These are phyloP conservation scores for Candida montana DNA, from an alignment of 805 yeast genomes.

Conservation along the genomic window DNA sequence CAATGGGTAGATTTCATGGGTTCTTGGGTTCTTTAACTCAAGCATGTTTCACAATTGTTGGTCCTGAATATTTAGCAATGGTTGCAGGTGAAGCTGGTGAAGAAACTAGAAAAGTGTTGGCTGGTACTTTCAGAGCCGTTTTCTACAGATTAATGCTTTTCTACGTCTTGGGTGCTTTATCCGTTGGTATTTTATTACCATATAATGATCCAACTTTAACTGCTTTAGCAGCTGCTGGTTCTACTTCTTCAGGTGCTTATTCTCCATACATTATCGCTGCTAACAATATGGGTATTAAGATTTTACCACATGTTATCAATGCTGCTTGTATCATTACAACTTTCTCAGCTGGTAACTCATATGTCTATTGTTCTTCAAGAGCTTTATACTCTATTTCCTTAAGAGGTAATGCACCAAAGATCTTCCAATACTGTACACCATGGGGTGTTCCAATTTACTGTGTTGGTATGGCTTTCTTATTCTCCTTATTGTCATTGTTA, in stretches of 20 bases:
- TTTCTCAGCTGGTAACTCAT: constrained; percentile 49
- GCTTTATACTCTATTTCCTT: constrained; percentile 49
- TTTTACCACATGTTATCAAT: constrained; percentile 44
- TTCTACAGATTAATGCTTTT: constrained; percentile 54
- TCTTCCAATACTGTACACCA: constrained; percentile 53
- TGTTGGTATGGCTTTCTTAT: constrained; percentile 45
- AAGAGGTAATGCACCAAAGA: constrained; percentile 54
- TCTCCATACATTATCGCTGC: constrained; percentile 55
- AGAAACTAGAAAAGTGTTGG: constrained; percentile 63
- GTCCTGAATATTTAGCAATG: constrained; percentile 79
- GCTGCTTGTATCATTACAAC: constrained; percentile 51
- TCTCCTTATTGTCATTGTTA: constrained; percentile 58
- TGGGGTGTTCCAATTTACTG: constrained; percentile 70
- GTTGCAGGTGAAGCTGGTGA: constrained; percentile 72
- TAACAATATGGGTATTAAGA: constrained; percentile 45
- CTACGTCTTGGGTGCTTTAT: constrained; percentile 59
- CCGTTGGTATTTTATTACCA: constrained; percentile 62
- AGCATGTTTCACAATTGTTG: constrained; percentile 73
- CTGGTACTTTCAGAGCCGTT: constrained; percentile 68
- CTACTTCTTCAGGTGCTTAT: constrained; percentile 38
- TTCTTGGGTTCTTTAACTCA: constrained; percentile 60
- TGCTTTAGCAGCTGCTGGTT: constrained; percentile 37
- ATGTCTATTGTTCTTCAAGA: constrained; percentile 52
- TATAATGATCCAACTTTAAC: constrained; percentile 49
- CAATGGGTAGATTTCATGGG: constrained; percentile 61